Conservation (phyloP, 345 rosid species). For the Camelina hispida region DNA sequence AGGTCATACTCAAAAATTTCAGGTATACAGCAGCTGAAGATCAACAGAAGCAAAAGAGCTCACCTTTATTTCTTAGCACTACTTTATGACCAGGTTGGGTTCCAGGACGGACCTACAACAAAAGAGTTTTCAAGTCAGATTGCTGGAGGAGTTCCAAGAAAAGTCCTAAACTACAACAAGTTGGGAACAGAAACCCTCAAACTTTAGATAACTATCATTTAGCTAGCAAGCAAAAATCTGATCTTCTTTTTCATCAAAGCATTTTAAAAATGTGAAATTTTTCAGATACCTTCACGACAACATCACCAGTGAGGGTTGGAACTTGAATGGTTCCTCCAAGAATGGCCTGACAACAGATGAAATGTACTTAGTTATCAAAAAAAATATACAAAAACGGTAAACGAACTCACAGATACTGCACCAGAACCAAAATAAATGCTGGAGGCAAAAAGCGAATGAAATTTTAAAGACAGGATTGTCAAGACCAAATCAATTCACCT, state of each 20-base stretch:
- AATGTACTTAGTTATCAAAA: slow-evolving; percentile 16
- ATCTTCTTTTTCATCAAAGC: neutral
- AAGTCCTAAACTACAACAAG: slow-evolving; percentile 1
- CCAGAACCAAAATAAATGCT: neutral
- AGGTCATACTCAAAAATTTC: slow-evolving; percentile 8
- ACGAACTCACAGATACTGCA: slow-evolving; percentile 4
- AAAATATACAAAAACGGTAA: neutral
- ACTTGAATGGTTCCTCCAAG: slow-evolving; percentile 98
- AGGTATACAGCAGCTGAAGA: slow-evolving; percentile 2
- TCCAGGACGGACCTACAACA: slow-evolving; percentile 85
- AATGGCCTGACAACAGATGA: slow-evolving; percentile 68
- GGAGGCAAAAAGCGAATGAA: slow-evolving; percentile 5
- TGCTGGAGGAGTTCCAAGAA: slow-evolving; percentile 1
- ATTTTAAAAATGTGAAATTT: neutral
- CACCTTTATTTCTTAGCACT: slow-evolving; percentile 94
- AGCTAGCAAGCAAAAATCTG: slow-evolving; percentile 15
- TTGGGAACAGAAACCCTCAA: neutral
- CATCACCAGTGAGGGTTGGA: slow-evolving; percentile 98
- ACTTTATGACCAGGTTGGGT: slow-evolving; percentile 99
- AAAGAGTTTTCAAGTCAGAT: slow-evolving; percentile 24
- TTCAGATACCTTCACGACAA: slow-evolving; percentile 83
- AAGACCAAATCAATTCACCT: slow-evolving; percentile 55
- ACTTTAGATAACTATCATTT: neutral
- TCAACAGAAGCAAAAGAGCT: slow-evolving; percentile 29
- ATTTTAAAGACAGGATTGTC: neutral